Evolutionary conservation across 345 rosid species (phyloP), one percentile per base, ranked within the genome.

Genomic region (Eucalyptus brandiana): DNA sequence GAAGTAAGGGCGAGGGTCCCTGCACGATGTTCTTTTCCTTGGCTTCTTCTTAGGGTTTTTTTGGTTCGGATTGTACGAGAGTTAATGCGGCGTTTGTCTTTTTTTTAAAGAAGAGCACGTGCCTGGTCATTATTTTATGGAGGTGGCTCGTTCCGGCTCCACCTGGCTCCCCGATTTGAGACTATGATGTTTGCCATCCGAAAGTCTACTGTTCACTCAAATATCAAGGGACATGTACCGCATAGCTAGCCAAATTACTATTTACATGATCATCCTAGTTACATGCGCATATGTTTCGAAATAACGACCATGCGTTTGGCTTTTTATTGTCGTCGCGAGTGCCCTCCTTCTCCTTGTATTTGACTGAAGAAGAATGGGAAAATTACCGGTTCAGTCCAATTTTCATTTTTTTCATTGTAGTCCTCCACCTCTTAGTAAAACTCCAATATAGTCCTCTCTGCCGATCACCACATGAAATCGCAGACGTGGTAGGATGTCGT

Each of bases 401-500:
- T 56, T 56, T 16, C 18, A 65, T 14, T 4, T 8, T 65, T 65
- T 65, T 9, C 1, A n/a, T 30, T 65, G 19, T 16, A 4, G 9
- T 65, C 76, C 10, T 65, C 37, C 9, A 65, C 17, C 11, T 15
- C 37, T 65, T 3, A 16, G 76, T 5, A n/a, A 0, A n/a, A 65
- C 5, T 65, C 21, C 37, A n/a, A 65, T 65, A 9, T 16, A 65
- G 3, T 65, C 34, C 37, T 65, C 11, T 15, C 6, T 1, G 17
- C 17, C 12, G 1, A 67, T 67, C 12, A 16, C 40, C 40, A 62
- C 72, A 62, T 30, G 15, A 30, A 62, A 28, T 28, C 9, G 8
- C 17, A 7, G 0, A 62, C 6, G 0, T 14, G 34, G 19, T n/a
- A n/a, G 5, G 62, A 5, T 56, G 12, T 5, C 8, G 0, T 4